Conservation (phyloP, 176 grass and related monocot species). For the Carex pumila region DNA sequence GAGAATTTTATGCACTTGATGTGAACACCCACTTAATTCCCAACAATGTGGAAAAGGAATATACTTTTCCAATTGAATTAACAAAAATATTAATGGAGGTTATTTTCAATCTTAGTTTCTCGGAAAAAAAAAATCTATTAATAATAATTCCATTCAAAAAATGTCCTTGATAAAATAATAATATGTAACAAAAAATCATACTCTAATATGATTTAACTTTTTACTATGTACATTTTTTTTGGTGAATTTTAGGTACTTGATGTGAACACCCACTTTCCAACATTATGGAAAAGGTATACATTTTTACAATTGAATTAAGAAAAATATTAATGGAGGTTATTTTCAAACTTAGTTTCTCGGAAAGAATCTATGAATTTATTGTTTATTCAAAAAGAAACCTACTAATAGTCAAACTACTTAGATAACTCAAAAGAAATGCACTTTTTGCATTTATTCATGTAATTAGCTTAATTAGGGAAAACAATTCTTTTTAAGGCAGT, state of each 20-base stretch:
- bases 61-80: not conserved
- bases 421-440: not conserved
- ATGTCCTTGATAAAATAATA: not conserved
- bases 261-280: not conserved
- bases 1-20: not conserved
- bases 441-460: not conserved
- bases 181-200: not conserved
- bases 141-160: not conserved
- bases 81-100: not conserved
- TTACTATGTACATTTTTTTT: not conserved
- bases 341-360: not conserved
- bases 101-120: not conserved
- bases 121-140: not conserved
- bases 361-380: not conserved
- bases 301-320: not conserved
- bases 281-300: not conserved
- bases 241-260: not conserved
- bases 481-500: not conserved
- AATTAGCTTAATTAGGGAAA: not conserved
- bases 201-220: not conserved
- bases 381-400: not conserved
- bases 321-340: not conserved
- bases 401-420: not conserved
- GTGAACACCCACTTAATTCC: not conserved
- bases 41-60: not conserved